Conservation (phyloP, 2,329 filamentous ascomycete genomes). For the Aspergillus candidus region DNA sequence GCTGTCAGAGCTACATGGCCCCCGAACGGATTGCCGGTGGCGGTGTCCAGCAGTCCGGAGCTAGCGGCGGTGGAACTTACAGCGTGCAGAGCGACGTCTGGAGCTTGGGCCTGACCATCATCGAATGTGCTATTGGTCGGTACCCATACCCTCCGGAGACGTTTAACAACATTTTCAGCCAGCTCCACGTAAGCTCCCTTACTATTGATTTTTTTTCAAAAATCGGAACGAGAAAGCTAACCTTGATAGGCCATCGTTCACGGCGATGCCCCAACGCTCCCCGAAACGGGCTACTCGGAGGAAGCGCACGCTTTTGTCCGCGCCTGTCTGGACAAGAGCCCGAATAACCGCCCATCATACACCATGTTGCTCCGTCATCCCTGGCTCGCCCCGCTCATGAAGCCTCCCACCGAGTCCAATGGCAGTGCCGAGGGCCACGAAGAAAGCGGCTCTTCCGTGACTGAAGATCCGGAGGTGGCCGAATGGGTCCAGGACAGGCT, state of each 20-base stretch:
- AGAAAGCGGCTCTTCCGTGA: constrained; percentile 34
- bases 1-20: constrained; percentile 98
- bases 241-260: constrained; percentile 81
- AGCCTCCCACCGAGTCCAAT: constrained; percentile 68
- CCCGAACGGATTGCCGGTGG: constrained; percentile 91
- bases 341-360: constrained; percentile 89
- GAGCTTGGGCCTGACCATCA: constrained; percentile 89
- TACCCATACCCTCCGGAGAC: constrained; percentile 98
- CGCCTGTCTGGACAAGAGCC: constrained; percentile 86
- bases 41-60: constrained; percentile 64
- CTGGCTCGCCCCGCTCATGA: constrained; percentile 72
- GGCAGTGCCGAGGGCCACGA: constrained; percentile 25
- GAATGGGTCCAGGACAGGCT: constrained; percentile 74
- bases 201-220: no score
- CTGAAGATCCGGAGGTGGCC: constrained; percentile 75
- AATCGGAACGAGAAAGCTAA: constrained; percentile 1
- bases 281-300: constrained; percentile 69
- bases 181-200: constrained; percentile 69
- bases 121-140: constrained; percentile 88
- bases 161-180: constrained; percentile 96
- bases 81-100: constrained; percentile 98
- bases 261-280: constrained; percentile 87
- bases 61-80: constrained; percentile 75
- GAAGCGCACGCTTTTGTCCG: constrained; percentile 79
- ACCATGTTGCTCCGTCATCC: constrained; percentile 80